Conservation (phyloP, 1,139 yeast genomes). For the Taphrina populina region DNA sequence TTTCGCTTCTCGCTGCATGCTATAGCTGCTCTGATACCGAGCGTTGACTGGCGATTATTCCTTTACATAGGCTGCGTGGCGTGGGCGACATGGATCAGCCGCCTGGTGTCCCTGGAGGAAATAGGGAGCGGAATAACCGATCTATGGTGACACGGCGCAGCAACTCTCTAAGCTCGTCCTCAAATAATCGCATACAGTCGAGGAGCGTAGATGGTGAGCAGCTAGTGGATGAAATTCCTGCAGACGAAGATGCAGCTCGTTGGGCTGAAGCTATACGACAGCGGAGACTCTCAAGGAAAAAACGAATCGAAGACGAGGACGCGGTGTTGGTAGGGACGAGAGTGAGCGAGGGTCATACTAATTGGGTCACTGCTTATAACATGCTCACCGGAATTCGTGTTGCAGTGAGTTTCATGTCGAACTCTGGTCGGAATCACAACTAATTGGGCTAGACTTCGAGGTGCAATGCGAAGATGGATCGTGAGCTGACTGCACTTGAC, state of each 20-base stretch:
- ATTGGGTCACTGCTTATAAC: conserved; percentile 90
- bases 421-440: not conserved
- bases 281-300: conserved; percentile 49
- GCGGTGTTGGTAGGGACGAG: conserved; percentile 70
- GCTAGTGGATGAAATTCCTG: conserved; percentile 27
- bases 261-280: conserved; percentile 37
- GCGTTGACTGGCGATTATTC: too few relatives aligned
- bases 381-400: conserved; percentile 97
- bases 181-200: conserved; percentile 19
- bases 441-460: conserved; percentile 62
- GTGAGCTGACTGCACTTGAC: conserved; percentile 66
- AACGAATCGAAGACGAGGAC: conserved; percentile 55
- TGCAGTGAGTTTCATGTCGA: conserved; percentile 42
- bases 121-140: conserved; percentile 8
- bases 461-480: conserved; percentile 77
- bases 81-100: conserved; percentile 5
- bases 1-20: too few relatives aligned
- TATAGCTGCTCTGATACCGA: too few relatives aligned
- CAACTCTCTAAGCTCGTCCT: conserved; percentile 17
- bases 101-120: not conserved
- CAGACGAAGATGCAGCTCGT: conserved; percentile 35
- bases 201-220: conserved; percentile 23
- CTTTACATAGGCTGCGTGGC: too few relatives aligned
- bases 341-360: conserved; percentile 88
- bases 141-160: conserved; percentile 11